Percentiles rank a stretch among this genome's conserved stretches.
Conservation (phyloP, 1,284 basidiomycete species). For the Spongiforma sp. region DNA sequence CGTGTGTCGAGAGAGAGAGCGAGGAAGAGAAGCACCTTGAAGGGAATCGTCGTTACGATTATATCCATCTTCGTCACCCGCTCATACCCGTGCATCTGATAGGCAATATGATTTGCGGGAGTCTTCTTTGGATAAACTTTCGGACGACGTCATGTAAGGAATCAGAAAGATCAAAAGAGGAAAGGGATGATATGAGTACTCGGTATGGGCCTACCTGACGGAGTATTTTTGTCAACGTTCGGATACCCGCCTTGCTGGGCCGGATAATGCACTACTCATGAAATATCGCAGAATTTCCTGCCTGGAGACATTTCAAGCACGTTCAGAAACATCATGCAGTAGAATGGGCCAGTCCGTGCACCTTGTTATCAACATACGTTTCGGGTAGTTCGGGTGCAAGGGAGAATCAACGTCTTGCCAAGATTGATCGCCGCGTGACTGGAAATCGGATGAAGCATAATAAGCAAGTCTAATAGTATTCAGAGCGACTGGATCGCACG, state of each 20-base stretch:
- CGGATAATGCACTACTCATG: conserved; percentile 84
- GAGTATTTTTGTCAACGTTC: conserved; percentile 56
- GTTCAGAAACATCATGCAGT: neutral
- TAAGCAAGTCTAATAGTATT: neutral
- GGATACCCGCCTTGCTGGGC: conserved; percentile 62
- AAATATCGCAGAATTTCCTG: conserved; percentile 68
- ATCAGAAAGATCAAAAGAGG: neutral
- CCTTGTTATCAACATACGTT: conserved; percentile 83
- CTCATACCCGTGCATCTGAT: no score
- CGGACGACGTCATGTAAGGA: no score
- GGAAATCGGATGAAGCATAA: neutral
- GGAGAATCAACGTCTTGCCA: conserved; percentile 79
- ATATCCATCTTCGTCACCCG: no score
- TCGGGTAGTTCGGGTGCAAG: conserved; percentile 79
- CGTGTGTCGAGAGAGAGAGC: no score
- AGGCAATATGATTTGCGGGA: no score
- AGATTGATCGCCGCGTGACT: conserved; percentile 64
- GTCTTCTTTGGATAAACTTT: no score
- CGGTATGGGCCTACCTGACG: conserved; percentile 79
- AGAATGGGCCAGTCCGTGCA: conserved; percentile 32
- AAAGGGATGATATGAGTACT: conserved; percentile 48
- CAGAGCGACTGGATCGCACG: conserved; percentile 1
- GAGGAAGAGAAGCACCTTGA: no score
- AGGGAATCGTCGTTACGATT: no score
- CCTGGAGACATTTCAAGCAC: conserved; percentile 8